Conservation (phyloP, 495 filamentous ascomycete species). For the Penicillium ucsense region DNA sequence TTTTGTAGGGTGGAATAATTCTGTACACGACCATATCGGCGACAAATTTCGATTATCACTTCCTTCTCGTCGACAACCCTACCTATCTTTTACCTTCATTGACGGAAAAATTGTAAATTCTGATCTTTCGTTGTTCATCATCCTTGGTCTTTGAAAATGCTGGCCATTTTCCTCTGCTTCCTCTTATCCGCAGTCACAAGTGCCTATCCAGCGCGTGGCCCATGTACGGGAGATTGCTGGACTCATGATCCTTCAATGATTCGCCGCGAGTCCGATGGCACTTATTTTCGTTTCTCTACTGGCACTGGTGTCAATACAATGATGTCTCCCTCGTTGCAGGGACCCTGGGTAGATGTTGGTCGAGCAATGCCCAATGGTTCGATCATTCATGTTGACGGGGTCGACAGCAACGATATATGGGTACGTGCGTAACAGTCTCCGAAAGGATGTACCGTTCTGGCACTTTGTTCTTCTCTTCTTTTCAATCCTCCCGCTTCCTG, state of each 20-base stretch:
- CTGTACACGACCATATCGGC: too few relatives aligned
- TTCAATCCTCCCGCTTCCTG: too few relatives aligned
- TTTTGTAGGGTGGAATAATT: too few relatives aligned
- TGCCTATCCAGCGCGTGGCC: conserved; percentile 41
- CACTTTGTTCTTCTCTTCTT: too few relatives aligned
- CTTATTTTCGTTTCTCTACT: conserved; percentile 66
- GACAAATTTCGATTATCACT: too few relatives aligned
- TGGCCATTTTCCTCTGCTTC: conserved; percentile 12
- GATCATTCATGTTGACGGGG: conserved; percentile 43
- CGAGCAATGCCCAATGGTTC: conserved; percentile 47
- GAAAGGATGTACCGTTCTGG: not conserved
- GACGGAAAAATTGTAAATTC: too few relatives aligned
- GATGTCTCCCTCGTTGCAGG: conserved; percentile 45
- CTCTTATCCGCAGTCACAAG: conserved; percentile 18
- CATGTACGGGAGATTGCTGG: conserved; percentile 51
- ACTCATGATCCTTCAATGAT: conserved; percentile 58
- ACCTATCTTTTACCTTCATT: too few relatives aligned
- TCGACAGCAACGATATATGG: conserved; percentile 46
- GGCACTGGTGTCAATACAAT: conserved; percentile 49
- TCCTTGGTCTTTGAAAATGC: conserved; percentile 4
- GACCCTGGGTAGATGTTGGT: conserved; percentile 56
- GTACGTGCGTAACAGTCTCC: conserved; percentile 19
- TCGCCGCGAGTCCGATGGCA: conserved; percentile 51
- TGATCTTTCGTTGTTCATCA: too few relatives aligned
- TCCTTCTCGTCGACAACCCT: too few relatives aligned